A percentile compares a stretch with the other conserved stretches of the same genome.
Evolutionary conservation across 2,329 filamentous ascomycete genomes (phyloP).

Genomic region (Periglandula ipomoeae): DNA sequence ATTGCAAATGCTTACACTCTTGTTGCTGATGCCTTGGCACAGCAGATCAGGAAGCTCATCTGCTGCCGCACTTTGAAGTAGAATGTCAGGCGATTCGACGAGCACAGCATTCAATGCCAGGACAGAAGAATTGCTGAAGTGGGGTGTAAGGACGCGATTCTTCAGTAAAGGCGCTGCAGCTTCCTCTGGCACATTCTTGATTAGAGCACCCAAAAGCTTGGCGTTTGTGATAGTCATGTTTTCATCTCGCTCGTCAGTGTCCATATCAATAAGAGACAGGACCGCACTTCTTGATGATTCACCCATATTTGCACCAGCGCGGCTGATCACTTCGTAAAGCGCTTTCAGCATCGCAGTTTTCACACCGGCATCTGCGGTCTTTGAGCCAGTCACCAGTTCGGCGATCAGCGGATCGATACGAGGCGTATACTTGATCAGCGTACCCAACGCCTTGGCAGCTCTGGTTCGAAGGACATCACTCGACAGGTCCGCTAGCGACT

Average conservation of each 20-base stretch:
- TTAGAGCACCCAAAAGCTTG: conserved; percentile 77
- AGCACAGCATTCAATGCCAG: conserved; percentile 84
- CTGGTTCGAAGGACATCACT: conserved; percentile 81
- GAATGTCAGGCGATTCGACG: conserved; percentile 62
- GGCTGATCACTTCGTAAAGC: conserved; percentile 90
- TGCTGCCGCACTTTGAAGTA: conserved; percentile 56
- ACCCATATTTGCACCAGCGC: conserved; percentile 90
- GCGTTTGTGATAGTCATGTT: conserved; percentile 84
- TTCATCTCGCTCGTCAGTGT: conserved; percentile 64
- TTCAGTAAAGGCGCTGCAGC: conserved; percentile 51
- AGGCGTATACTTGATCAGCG: conserved; percentile 89
- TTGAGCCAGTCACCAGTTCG: conserved; percentile 91
- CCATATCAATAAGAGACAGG: conserved; percentile 77
- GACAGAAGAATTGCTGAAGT: conserved; percentile 70
- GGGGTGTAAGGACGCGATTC: conserved; percentile 68
- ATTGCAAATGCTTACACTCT: conserved; percentile 49
- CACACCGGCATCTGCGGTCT: conserved; percentile 76
- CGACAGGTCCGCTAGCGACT: conserved; percentile 85
- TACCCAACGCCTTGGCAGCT: conserved; percentile 89
- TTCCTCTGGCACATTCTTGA: conserved; percentile 74
- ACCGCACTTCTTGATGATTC: conserved; percentile 82
- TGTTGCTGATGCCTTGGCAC: conserved; percentile 67
- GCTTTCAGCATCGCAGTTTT: conserved; percentile 95
- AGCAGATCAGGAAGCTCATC: conserved; percentile 72
- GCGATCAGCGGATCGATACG: conserved; percentile 88